phyloP scores from a whole-genome alignment of 345 rosid genomes.

The Citrus glauca region DNA sequence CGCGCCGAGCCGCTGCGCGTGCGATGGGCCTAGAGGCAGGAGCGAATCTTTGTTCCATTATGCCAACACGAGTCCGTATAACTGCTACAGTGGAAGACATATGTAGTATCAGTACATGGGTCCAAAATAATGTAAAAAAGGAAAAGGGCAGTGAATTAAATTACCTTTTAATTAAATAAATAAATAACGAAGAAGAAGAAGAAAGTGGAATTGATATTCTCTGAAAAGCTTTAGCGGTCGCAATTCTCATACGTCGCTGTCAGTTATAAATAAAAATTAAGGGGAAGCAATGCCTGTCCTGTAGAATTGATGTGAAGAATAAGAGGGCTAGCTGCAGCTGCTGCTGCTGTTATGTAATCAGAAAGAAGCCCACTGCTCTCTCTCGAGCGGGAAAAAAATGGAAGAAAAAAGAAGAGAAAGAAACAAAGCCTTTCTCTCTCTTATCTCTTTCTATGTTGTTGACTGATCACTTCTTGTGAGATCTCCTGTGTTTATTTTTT shows the following conservation, averaged over 20 bases:
- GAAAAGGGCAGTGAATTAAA: neutral
- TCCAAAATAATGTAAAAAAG: no score
- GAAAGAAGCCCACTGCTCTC: neutral
- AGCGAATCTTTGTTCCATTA: slow-evolving; percentile 23
- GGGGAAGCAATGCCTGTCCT: no score
- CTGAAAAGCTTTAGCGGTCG: slow-evolving; percentile 25
- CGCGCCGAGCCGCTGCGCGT: neutral
- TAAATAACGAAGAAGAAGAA: neutral
- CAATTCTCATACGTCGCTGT: slow-evolving; percentile 39
- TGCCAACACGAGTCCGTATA: slow-evolving; percentile 8
- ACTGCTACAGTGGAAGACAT: neutral
- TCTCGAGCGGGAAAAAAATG: slow-evolving; percentile 29
- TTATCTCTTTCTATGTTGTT: slow-evolving; percentile 10
- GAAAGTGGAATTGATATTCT: neutral
- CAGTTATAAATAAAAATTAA: slow-evolving; percentile 27
- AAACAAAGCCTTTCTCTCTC: slow-evolving; percentile 9
- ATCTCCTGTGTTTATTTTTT: neutral
- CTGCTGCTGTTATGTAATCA: neutral
- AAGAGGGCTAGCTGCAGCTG: no score
- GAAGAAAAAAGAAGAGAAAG: neutral
- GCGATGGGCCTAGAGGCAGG: neutral
- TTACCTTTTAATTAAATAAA: neutral
- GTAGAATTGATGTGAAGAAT: no score
- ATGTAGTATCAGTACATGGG: no score
- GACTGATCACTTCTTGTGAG: neutral